These are phyloP conservation scores for Cystofilobasidium bisporidii DNA, from an alignment of 768 basidiomycete genomes.

Conservation along the genomic window DNA sequence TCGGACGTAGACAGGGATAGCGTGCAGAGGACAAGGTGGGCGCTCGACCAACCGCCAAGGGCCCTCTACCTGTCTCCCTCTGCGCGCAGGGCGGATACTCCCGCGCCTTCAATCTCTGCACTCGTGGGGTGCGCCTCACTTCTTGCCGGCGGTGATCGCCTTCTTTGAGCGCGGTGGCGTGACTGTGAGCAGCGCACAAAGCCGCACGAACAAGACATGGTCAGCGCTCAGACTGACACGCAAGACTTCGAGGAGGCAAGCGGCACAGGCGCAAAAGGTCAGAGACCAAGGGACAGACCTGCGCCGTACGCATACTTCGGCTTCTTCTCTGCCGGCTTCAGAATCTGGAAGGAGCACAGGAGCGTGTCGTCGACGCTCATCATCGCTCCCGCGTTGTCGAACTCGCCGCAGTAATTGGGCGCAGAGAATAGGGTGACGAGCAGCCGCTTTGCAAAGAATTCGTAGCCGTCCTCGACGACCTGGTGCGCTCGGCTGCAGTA, in stretches of 20 bases:
- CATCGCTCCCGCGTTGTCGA: conserved; percentile 99
- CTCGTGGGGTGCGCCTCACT: neutral
- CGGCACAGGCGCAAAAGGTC: no score
- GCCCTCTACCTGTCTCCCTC: no score
- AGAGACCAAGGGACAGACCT: conserved; percentile 19
- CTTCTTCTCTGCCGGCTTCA: conserved; percentile 99
- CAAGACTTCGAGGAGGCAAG: no score
- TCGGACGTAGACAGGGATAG: no score
- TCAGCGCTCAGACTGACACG: no score
- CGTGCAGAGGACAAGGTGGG: no score
- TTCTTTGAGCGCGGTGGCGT: conserved; percentile 29
- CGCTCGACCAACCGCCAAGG: no score
- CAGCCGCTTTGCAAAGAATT: conserved; percentile 97
- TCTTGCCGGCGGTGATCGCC: conserved; percentile 16
- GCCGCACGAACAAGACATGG: no score
- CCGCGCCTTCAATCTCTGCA: no score
- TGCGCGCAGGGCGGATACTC: no score
- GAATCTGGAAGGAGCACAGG: conserved; percentile 98
- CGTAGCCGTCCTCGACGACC: conserved; percentile 98
- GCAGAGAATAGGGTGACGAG: conserved; percentile 94
- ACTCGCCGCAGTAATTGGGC: conserved; percentile 52
- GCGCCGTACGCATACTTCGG: conserved; percentile 51
- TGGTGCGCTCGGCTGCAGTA: conserved; percentile 36
- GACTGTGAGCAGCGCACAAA: no score
- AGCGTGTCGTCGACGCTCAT: conserved; percentile 99